Evolutionary conservation across 108 stramenopile genomes (phyloP).

Genomic region (Schizochytrium sp.): DNA sequence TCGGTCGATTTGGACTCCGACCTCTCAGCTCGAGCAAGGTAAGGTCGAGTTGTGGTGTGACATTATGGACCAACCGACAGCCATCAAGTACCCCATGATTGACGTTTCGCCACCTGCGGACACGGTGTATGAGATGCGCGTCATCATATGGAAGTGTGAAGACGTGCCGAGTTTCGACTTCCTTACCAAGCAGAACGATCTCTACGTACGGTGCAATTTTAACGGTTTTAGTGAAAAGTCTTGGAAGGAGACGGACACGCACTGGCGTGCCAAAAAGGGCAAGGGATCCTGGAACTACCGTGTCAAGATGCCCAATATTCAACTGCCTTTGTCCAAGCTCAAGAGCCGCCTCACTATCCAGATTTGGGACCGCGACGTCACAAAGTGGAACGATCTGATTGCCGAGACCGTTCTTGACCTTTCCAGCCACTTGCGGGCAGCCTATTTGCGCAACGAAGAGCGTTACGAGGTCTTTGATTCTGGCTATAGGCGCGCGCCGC

Average conservation of each 20-base stretch:
- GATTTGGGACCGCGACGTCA: slow-evolving; percentile 52
- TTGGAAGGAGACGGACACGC: slow-evolving; percentile 50
- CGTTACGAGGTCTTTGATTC: slow-evolving; percentile 17
- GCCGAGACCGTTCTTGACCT: slow-evolving; percentile 36
- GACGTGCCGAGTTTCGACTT: slow-evolving; percentile 35
- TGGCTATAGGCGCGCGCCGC: slow-evolving; percentile 15
- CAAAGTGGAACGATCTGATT: slow-evolving; percentile 47
- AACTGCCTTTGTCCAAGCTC: slow-evolving; percentile 38
- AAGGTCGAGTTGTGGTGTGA: slow-evolving; percentile 47
- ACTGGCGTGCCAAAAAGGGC: slow-evolving; percentile 53
- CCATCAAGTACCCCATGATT: slow-evolving; percentile 33
- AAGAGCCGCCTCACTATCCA: slow-evolving; percentile 40
- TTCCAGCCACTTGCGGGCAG: slow-evolving; percentile 20
- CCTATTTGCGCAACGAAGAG: slow-evolving; percentile 16
- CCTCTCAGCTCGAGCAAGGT: slow-evolving; percentile 30
- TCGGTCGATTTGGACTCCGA: slow-evolving; percentile 25
- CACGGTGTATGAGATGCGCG: slow-evolving; percentile 34
- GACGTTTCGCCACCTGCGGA: slow-evolving; percentile 18
- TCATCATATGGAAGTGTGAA: slow-evolving; percentile 35
- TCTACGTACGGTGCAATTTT: slow-evolving; percentile 42
- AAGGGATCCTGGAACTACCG: slow-evolving; percentile 54
- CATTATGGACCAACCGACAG: slow-evolving; percentile 38
- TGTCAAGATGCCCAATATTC: slow-evolving; percentile 42
- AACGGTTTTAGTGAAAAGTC: slow-evolving; percentile 40
- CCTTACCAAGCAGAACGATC: slow-evolving; percentile 43